These are phyloP conservation scores for Cordia subcordata DNA, from an alignment of 257 asterid genomes.

Conservation along the genomic window DNA sequence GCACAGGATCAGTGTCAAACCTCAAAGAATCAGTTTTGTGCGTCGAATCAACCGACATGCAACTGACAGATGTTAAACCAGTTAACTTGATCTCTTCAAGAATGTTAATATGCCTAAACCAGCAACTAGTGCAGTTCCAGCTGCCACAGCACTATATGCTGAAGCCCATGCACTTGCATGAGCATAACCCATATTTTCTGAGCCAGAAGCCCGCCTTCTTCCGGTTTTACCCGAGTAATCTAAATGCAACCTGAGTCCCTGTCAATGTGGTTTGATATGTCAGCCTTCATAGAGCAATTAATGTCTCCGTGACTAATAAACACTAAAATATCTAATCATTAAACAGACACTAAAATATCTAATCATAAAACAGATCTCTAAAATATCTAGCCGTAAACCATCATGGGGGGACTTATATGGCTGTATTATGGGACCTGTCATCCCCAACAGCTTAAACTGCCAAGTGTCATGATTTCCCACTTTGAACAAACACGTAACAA, in stretches of 20 bases:
- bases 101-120: conserved; percentile 69
- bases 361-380: too few species aligned
- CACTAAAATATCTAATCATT: too few species aligned
- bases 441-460: too few species aligned
- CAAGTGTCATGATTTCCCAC: too few species aligned
- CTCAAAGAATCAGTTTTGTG: too few species aligned
- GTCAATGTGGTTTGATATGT: conserved; percentile 10
- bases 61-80: too few species aligned
- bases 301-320: neutral
- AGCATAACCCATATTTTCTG: conserved; percentile 41
- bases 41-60: too few species aligned
- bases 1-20: too few species aligned
- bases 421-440: too few species aligned
- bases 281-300: neutral
- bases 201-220: conserved; percentile 35
- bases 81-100: conserved; percentile 50
- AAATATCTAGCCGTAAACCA: too few species aligned
- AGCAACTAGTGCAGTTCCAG: conserved; percentile 86
- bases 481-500: neutral
- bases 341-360: too few species aligned
- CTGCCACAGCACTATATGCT: conserved; percentile 72
- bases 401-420: too few species aligned
- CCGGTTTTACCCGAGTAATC: conserved; percentile 51
- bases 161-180: conserved; percentile 65
- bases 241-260: conserved; percentile 81